Evolutionary conservation across 1,284 basidiomycete genomes (phyloP).

Genomic region (Pyrrhoderma lamaoense): DNA sequence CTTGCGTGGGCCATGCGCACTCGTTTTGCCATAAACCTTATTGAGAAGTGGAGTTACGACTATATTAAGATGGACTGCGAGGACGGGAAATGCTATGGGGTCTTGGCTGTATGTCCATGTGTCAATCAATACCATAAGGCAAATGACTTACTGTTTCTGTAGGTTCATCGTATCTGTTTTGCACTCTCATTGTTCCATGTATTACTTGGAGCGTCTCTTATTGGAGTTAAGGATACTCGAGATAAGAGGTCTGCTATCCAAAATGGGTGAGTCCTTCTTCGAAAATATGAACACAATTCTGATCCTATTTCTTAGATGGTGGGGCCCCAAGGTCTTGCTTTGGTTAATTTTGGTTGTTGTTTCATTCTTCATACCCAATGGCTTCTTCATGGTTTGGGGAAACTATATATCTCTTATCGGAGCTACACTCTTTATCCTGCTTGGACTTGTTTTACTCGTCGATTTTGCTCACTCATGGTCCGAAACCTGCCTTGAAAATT

Average conservation of each 20-base stretch:
- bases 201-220: constrained; percentile 70
- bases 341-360: constrained; percentile 75
- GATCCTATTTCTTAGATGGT: constrained; percentile 62
- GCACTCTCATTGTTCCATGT: constrained; percentile 88
- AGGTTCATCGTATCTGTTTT: constrained; percentile 97
- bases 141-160: constrained; percentile 2
- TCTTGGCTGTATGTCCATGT: constrained; percentile 91
- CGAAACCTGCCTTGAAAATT: constrained; percentile 92
- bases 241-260: constrained; percentile 91
- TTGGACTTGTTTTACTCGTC: constrained; percentile 94
- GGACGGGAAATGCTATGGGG: constrained; percentile 91
- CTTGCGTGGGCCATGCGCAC: constrained; percentile 96
- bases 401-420: constrained; percentile 90
- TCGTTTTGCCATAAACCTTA: constrained; percentile 77
- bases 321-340: constrained; percentile 92
- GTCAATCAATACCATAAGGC: constrained; percentile 16
- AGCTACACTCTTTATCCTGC: constrained; percentile 89
- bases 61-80: constrained; percentile 98
- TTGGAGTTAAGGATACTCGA: constrained; percentile 86
- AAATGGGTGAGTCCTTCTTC: constrained; percentile 63
- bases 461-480: constrained; percentile 99
- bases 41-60: constrained; percentile 91
- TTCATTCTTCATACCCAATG: constrained; percentile 91
- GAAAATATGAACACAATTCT: constrained; percentile 21
- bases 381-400: constrained; percentile 95